phyloP scores from a whole-genome alignment of 2,329 filamentous ascomycete genomes.

The Colletotrichum endophyticum region DNA sequence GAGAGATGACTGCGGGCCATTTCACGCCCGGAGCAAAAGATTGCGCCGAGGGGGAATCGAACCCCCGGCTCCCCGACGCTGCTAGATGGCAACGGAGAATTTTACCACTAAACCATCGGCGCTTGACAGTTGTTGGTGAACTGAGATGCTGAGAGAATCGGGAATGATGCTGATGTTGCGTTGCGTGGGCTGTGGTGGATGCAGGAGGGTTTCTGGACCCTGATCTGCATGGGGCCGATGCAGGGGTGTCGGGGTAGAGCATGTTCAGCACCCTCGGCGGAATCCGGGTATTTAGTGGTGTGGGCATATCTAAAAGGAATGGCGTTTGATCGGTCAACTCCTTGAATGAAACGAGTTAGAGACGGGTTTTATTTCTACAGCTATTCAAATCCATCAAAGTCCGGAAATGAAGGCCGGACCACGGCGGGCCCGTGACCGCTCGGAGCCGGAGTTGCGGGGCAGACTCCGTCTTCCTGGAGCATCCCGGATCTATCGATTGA shows the following conservation, averaged over 20 bases:
- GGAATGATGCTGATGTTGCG: background rate
- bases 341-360: too few relatives aligned
- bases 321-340: too few relatives aligned
- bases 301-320: too few relatives aligned
- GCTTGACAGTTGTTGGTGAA: background rate
- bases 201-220: background rate
- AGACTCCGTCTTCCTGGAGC: too few relatives aligned
- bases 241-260: background rate
- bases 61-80: conserved; percentile 5
- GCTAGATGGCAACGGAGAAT: conserved; percentile 9
- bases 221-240: background rate
- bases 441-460: too few relatives aligned
- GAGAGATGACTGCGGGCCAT: too few relatives aligned
- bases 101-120: conserved; percentile 13
- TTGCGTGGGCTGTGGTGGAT: background rate
- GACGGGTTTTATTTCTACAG: too few relatives aligned
- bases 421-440: too few relatives aligned
- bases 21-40: background rate
- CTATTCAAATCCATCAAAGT: too few relatives aligned
- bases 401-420: too few relatives aligned
- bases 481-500: too few relatives aligned
- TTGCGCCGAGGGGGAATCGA: conserved; percentile 1
- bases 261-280: background rate
- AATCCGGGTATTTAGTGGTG: too few relatives aligned
- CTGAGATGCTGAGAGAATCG: rapidly evolving